Evolutionary conservation across 805 yeast species (phyloP).

Genomic region (Ogataea pilisensis): DNA sequence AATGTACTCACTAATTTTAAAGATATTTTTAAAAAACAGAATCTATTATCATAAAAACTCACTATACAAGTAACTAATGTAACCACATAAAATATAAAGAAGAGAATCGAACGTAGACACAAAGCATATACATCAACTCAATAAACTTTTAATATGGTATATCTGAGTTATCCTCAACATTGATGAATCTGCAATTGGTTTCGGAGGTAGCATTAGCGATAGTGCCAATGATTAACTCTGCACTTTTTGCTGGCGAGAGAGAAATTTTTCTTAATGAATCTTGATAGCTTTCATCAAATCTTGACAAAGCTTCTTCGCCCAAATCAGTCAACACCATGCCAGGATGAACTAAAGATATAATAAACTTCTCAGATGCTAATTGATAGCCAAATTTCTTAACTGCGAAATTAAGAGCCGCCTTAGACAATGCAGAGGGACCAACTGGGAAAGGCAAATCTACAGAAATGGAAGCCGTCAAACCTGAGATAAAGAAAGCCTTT

Average conservation of each 20-base stretch:
- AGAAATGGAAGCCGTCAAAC: neutral
- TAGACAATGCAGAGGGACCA: constrained; percentile 9
- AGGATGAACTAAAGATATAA: constrained; percentile 35
- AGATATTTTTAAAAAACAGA: too few species aligned
- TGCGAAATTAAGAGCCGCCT: constrained; percentile 35
- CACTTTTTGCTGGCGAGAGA: constrained; percentile 1
- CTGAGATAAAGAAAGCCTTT: constrained; percentile 4
- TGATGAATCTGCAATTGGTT: neutral
- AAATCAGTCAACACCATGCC: constrained; percentile 37
- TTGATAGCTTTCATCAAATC: neutral
- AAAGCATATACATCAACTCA: too few species aligned
- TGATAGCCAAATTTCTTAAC: constrained; percentile 27
- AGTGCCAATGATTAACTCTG: neutral
- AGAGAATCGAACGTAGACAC: too few species aligned
- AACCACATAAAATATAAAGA: too few species aligned
- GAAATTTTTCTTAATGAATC: neutral
- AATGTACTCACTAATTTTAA: too few species aligned
- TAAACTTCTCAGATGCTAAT: constrained; percentile 23
- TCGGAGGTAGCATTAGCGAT: neutral
- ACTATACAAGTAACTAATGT: too few species aligned
- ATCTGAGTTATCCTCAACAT: neutral
- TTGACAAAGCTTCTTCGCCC: constrained; percentile 11
- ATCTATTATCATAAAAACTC: too few species aligned
- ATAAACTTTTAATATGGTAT: neutral
- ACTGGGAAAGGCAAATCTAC: neutral